Percentiles rank a stretch among this genome's conserved stretches.
phyloP scores from a whole-genome alignment of 352 stramenopile genomes.

The Pythium dissimile region DNA sequence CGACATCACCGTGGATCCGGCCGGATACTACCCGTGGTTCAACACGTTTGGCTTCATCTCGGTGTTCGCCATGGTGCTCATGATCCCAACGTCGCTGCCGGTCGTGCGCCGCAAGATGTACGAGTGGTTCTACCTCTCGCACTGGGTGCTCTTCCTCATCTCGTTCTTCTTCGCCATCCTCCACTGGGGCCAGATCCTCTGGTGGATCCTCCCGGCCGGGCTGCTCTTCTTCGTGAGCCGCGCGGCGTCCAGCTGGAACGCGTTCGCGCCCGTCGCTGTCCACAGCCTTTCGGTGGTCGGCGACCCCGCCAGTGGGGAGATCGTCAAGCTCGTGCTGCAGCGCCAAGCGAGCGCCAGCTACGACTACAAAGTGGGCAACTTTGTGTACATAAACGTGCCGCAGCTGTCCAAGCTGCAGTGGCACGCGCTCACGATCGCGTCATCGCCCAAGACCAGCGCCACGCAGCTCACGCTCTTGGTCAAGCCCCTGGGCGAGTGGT shows the following conservation, averaged over 20 bases:
- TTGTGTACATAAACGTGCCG: conserved; percentile 42
- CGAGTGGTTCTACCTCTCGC: conserved; percentile 37
- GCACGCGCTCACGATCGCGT: conserved; percentile 46
- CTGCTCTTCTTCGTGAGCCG: conserved; percentile 35
- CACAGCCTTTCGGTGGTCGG: conserved; percentile 15
- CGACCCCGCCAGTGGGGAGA: conserved; percentile 1
- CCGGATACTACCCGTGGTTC: conserved; percentile 27
- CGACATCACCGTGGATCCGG: conserved; percentile 13
- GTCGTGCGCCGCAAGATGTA: conserved; percentile 33
- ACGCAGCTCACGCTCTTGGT: conserved; percentile 30
- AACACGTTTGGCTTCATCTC: conserved; percentile 38
- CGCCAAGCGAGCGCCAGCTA: background rate
- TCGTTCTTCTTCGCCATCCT: conserved; percentile 36
- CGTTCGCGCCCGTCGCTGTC: conserved; percentile 25
- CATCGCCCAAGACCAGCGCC: conserved; percentile 24
- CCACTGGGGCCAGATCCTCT: conserved; percentile 32
- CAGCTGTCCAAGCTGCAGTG: conserved; percentile 41
- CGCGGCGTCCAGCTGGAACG: conserved; percentile 23
- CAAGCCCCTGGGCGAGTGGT: conserved; percentile 42
- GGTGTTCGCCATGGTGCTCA: conserved; percentile 29
- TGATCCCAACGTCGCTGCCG: conserved; percentile 30
- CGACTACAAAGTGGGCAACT: conserved; percentile 31
- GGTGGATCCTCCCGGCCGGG: conserved; percentile 33
- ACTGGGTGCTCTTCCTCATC: conserved; percentile 32
- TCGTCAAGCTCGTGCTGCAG: conserved; percentile 35